Evolutionary conservation across 768 basidiomycete genomes (phyloP).

Genomic region (Suillus alpinus): DNA sequence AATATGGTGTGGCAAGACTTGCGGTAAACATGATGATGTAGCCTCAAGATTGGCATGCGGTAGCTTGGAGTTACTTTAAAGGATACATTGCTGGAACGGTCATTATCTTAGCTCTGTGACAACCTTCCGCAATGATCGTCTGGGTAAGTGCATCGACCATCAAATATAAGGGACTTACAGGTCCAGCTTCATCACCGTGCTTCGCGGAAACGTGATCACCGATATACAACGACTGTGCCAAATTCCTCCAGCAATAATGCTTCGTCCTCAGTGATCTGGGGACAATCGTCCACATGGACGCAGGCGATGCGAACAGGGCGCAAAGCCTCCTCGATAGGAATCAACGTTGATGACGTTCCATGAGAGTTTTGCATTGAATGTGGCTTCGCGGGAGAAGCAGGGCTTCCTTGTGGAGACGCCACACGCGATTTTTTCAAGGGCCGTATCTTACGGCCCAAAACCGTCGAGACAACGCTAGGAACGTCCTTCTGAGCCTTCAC

Average conservation of each 20-base stretch:
- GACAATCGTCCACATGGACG: slow-evolving; percentile 42
- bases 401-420: slow-evolving; percentile 3
- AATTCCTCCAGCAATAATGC: slow-evolving; percentile 37
- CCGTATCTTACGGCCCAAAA: slow-evolving; percentile 29
- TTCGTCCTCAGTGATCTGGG: slow-evolving; percentile 35
- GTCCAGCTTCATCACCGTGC: background rate
- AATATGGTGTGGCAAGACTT: background rate
- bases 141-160: background rate
- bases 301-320: slow-evolving; percentile 36
- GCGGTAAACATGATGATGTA: background rate
- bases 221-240: slow-evolving; percentile 30
- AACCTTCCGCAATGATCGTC: background rate
- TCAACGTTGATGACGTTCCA: slow-evolving; percentile 29
- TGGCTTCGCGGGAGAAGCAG: slow-evolving; percentile 1
- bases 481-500: slow-evolving; percentile 5
- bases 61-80: slow-evolving; percentile 1
- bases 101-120: background rate
- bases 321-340: slow-evolving; percentile 37
- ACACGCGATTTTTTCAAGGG: slow-evolving; percentile 34
- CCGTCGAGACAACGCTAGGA: slow-evolving; percentile 17
- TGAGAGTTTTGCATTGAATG: slow-evolving; percentile 7
- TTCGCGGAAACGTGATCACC: background rate
- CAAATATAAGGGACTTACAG: slow-evolving; percentile 1
- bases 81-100: background rate
- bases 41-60: slow-evolving; percentile 1